phyloP scores from a whole-genome alignment of 805 yeast genomes.

The Teunomyces aglyptinius region DNA sequence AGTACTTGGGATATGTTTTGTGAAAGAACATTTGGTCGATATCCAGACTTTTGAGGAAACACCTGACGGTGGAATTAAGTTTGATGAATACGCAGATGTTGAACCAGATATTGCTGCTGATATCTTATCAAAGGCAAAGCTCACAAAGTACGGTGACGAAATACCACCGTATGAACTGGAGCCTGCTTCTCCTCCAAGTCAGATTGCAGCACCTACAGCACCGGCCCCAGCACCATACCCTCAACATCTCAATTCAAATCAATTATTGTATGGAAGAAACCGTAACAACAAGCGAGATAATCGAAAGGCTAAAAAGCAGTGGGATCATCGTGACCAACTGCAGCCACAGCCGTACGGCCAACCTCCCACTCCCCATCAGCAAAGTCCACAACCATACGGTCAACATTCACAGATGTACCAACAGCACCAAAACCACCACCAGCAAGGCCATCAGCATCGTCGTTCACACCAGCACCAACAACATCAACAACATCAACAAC shows the following conservation, averaged over 20 bases:
- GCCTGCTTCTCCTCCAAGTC: not conserved
- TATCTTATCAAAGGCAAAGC: slow-evolving; percentile 47
- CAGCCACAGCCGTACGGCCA: slow-evolving; percentile 1
- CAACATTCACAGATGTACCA: slow-evolving; percentile 7
- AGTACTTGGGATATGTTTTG: slow-evolving; percentile 64
- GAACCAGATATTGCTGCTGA: slow-evolving; percentile 65
- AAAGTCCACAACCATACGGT: slow-evolving; percentile 3
- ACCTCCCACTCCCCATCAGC: not conserved
- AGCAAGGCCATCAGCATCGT: not conserved
- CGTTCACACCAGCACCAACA: slow-evolving; percentile 4
- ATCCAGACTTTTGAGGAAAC: slow-evolving; percentile 71
- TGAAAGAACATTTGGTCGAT: slow-evolving; percentile 60
- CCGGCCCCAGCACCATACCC: slow-evolving; percentile 1
- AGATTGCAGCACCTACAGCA: not conserved
- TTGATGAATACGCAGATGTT: slow-evolving; percentile 79
- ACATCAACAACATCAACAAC: slow-evolving; percentile 5
- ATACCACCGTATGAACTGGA: not conserved
- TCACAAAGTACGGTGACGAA: slow-evolving; percentile 13
- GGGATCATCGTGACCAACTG: slow-evolving; percentile 1
- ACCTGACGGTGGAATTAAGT: slow-evolving; percentile 69
- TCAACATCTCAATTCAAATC: not conserved
- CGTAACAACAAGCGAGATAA: not conserved
- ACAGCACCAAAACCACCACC: slow-evolving; percentile 1
- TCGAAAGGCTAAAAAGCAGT: not conserved
- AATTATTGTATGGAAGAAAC: not conserved